These are phyloP conservation scores for Xylaria sp. DNA, from an alignment of 2,329 filamentous ascomycete species.

Conservation along the genomic window DNA sequence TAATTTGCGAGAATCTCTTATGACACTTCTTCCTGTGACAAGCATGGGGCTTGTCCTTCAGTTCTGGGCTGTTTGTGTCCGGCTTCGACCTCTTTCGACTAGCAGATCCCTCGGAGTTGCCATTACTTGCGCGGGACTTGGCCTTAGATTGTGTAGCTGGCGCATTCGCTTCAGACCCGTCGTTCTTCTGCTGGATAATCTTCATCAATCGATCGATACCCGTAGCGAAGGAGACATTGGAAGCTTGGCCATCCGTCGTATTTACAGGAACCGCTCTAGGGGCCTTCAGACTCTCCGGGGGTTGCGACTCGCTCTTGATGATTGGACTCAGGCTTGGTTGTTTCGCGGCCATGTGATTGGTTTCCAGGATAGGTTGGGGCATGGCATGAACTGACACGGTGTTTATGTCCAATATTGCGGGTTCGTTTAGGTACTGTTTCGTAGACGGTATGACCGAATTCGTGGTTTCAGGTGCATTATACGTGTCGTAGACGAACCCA, in stretches of 20 bases:
- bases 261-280: conserved; percentile 59
- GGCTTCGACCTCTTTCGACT: conserved; percentile 47
- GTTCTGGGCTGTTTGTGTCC: conserved; percentile 27
- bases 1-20: conserved; percentile 90
- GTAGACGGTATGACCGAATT: conserved; percentile 23
- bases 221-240: conserved; percentile 77
- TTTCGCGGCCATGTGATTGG: conserved; percentile 22
- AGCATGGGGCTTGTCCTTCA: conserved; percentile 65
- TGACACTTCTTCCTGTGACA: conserved; percentile 80
- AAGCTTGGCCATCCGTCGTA: conserved; percentile 58
- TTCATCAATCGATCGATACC: conserved; percentile 90
- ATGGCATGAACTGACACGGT: conserved; percentile 17
- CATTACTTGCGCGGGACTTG: conserved; percentile 10
- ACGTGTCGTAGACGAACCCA: conserved; percentile 34
- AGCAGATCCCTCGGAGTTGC: conserved; percentile 42
- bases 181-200: conserved; percentile 77
- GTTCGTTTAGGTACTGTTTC: conserved; percentile 35
- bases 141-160: conserved; percentile 14
- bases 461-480: conserved; percentile 20
- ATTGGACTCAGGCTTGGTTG: conserved; percentile 32
- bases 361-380: conserved; percentile 19
- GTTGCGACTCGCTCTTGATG: conserved; percentile 37
- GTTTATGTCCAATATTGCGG: conserved; percentile 29
- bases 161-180: conserved; percentile 43
- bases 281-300: conserved; percentile 27